phyloP scores from a whole-genome alignment of 352 stramenopile genomes.

The Phytophthora nicotianae region DNA sequence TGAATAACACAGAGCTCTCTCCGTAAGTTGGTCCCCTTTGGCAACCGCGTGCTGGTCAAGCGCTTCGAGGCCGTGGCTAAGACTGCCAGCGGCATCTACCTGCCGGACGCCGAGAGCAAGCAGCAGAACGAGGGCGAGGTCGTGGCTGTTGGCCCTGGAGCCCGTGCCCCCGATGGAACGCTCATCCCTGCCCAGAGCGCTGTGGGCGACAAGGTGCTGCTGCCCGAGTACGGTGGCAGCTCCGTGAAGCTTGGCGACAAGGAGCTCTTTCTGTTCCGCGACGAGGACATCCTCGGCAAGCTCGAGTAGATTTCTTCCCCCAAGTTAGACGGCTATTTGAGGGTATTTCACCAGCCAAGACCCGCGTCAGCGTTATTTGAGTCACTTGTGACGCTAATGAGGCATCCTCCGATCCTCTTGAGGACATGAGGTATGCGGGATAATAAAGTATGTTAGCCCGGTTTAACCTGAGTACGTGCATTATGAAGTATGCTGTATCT shows the following conservation, averaged over 20 bases:
- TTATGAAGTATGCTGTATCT: background rate
- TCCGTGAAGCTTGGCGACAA: constrained; percentile 92
- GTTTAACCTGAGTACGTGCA: constrained; percentile 7
- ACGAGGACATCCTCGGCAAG: constrained; percentile 98
- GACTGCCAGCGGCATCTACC: constrained; percentile 94
- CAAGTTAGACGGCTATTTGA: constrained; percentile 11
- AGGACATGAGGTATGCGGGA: constrained; percentile 17
- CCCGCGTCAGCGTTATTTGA: constrained; percentile 10
- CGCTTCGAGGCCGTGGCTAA: constrained; percentile 91
- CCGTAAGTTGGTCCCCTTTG: constrained; percentile 93
- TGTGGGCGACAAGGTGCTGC: constrained; percentile 94
- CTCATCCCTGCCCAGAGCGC: constrained; percentile 88
- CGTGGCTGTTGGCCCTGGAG: constrained; percentile 92
- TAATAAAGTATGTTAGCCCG: constrained; percentile 55
- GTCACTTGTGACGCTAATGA: background rate
- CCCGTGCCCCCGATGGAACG: constrained; percentile 87
- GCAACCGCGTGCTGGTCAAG: constrained; percentile 95
- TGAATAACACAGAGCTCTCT: constrained; percentile 47
- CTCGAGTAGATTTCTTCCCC: constrained; percentile 73
- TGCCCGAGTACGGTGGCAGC: constrained; percentile 96
- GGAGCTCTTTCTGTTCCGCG: constrained; percentile 95
- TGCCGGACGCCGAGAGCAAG: constrained; percentile 92
- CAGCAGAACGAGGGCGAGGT: constrained; percentile 95
- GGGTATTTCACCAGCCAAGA: constrained; percentile 10
- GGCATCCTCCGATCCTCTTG: constrained; percentile 7